Percentiles rank a stretch among this genome's conserved stretches.
phyloP scores from a whole-genome alignment of 352 stramenopile genomes.

The Phytophthora sansomeana region DNA sequence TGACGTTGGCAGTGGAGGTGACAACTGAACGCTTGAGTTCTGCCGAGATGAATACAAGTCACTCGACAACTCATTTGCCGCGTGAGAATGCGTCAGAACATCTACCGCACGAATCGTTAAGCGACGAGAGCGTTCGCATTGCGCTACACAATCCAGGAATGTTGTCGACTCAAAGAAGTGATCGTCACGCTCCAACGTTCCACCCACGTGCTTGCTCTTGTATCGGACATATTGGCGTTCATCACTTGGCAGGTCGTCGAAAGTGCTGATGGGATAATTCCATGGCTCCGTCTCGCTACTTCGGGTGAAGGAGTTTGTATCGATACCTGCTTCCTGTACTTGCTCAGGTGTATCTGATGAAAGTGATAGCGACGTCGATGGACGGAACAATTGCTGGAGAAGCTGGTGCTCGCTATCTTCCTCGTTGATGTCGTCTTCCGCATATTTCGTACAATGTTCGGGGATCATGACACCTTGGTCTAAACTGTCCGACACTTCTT shows the following conservation, averaged over 20 bases:
- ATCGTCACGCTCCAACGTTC: slow-evolving; percentile 65
- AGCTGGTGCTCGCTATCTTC: slow-evolving; percentile 30
- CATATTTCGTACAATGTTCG: not conserved
- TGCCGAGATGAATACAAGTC: not conserved
- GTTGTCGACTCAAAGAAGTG: slow-evolving; percentile 71
- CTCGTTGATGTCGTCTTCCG: slow-evolving; percentile 2
- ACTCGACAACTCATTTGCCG: not conserved
- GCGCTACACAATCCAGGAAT: slow-evolving; percentile 74
- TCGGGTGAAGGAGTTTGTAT: slow-evolving; percentile 1
- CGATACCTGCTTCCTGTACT: not conserved
- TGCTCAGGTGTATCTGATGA: not conserved
- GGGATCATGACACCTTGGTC: not conserved
- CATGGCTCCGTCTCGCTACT: slow-evolving; percentile 48
- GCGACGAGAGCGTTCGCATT: slow-evolving; percentile 67
- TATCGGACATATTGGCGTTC: slow-evolving; percentile 73
- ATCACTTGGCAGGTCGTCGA: slow-evolving; percentile 63
- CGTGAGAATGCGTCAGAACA: slow-evolving; percentile 24
- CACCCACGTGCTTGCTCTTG: slow-evolving; percentile 64
- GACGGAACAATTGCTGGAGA: slow-evolving; percentile 39
- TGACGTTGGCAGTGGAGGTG: slow-evolving; percentile 27
- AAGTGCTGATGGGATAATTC: slow-evolving; percentile 74
- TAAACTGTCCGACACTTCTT: slow-evolving; percentile 16
- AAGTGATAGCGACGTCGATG: slow-evolving; percentile 1
- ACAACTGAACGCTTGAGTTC: slow-evolving; percentile 15
- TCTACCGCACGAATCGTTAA: slow-evolving; percentile 69